Evolutionary conservation across 1,284 basidiomycete species (phyloP).

Genomic region (Clitocybe nebularis): DNA sequence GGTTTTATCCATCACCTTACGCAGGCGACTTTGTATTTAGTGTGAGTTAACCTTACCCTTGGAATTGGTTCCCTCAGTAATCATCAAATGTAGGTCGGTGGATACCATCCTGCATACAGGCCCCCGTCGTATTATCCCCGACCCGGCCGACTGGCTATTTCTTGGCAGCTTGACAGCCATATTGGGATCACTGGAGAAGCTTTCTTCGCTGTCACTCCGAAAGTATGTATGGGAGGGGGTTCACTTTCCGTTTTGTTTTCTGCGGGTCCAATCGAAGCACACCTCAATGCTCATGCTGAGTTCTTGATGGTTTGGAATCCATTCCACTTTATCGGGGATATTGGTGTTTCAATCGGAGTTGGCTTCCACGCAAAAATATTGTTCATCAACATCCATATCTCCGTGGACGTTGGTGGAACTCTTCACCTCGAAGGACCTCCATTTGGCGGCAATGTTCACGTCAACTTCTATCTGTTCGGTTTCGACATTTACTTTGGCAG

Average conservation of each 20-base stretch:
- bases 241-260: background rate
- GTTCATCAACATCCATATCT: background rate
- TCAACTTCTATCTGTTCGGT: background rate
- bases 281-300: background rate
- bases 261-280: background rate
- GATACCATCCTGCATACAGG: background rate
- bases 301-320: background rate
- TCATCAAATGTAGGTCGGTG: background rate
- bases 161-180: background rate
- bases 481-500: background rate
- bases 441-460: background rate
- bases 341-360: background rate
- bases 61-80: background rate
- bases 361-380: background rate
- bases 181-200: background rate
- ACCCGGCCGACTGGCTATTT: background rate
- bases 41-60: background rate
- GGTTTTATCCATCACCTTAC: background rate
- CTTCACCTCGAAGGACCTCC: background rate
- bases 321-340: conserved; percentile 1
- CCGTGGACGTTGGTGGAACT: background rate
- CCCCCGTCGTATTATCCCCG: background rate
- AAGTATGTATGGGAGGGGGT: background rate
- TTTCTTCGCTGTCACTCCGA: background rate
- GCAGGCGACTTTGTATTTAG: background rate